Base-by-base conservation (phyloP, 495 filamentous ascomycete genomes). In the Tuber indicum region DNA sequence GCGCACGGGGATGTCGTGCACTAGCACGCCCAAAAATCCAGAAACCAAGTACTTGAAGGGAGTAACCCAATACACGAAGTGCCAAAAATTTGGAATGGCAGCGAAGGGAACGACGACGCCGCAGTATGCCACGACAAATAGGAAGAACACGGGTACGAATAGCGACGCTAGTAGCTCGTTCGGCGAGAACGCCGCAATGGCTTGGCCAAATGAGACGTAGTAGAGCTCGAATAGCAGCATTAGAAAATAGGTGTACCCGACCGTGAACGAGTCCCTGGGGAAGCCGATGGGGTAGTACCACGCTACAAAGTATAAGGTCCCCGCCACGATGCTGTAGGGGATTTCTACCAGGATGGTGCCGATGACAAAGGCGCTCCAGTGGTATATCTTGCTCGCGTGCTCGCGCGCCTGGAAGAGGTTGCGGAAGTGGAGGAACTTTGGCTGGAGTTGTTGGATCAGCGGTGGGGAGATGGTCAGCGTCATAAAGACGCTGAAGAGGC, bases 181-280 rank as follows among this genome's bases (percentile, higher is more conserved):
- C 0, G 92, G 91, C 17, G 89, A 86, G 77, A 93, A 87, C 0
- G 92, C 86, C 0, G 93, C 93, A 71, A 96, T 93, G 77, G 90
- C 89, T 84, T 94, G 91, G 1, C 91, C 91, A 77, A 94, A 90
- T 41, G 89, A 87, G 72, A 93, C 86, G 79, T 93, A 94, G 84
- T 88, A 94, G 45, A 92, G 78, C 82, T 94, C 91, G 83, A 91
- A 93, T 12, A 92, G 83, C 83, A 92, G 88, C 9, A 92, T 83
- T 23, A 82, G 66, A 26, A 77, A 69, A 71, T 76, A 83, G 72
- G 74, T 72, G 70, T 77, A 80, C 26, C 80, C 82, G 52, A 75
- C 76, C 46, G 46, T 76, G 82, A 42, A 85, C 75, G 58, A 85
- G 58, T 84, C 76, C 42, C 78, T 76, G 32, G 75, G 81, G 73